Conservation (phyloP, 257 asterid genomes). For the Cruciata laevipes region DNA sequence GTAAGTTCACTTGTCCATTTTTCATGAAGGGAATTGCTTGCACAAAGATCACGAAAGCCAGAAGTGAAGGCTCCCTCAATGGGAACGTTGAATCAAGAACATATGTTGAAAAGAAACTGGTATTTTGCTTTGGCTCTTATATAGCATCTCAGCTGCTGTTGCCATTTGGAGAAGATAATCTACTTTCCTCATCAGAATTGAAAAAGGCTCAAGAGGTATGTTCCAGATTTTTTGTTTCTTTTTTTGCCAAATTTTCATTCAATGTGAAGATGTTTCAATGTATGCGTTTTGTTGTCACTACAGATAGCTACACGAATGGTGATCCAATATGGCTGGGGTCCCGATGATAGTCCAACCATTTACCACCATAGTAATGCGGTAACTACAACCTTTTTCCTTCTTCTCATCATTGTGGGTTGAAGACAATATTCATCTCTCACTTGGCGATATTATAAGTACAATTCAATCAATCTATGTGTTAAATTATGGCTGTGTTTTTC, state of each 20-base stretch:
- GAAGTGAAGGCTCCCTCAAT: constrained; percentile 48
- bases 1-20: constrained; percentile 13
- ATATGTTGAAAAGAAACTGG: constrained; percentile 88
- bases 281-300: constrained; percentile 22
- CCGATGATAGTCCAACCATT: constrained; percentile 75
- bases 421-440: neutral
- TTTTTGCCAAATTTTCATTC: neutral
- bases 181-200: constrained; percentile 75
- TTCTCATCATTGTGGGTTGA: constrained; percentile 2
- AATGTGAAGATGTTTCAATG: neutral
- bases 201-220: constrained; percentile 93
- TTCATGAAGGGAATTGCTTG: constrained; percentile 85
- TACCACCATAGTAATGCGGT: constrained; percentile 90
- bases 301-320: constrained; percentile 98
- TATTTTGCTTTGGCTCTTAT: constrained; percentile 89
- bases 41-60: constrained; percentile 77
- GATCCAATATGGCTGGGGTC: constrained; percentile 94
- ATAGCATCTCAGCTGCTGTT: constrained; percentile 83
- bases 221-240: constrained; percentile 15
- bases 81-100: constrained; percentile 87
- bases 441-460: neutral
- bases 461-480: neutral
- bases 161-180: constrained; percentile 91
- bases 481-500: neutral
- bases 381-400: constrained; percentile 7